Evolutionary conservation across 2,329 filamentous ascomycete species (phyloP), one percentile per base, ranked within the genome.

Genomic region (Arthrobotrys sphaeroides): DNA sequence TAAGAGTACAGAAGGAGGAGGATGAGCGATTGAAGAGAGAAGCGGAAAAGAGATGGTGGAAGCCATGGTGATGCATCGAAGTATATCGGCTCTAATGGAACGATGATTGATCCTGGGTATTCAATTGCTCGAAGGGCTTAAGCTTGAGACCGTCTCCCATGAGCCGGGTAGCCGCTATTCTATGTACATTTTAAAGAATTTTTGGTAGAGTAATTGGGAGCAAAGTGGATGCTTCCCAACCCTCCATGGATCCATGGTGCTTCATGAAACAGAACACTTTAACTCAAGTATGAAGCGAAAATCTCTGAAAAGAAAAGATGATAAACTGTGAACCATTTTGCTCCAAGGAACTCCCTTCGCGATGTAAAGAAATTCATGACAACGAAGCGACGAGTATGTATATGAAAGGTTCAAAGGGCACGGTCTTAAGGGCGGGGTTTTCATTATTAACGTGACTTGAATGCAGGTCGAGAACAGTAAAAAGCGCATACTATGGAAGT

Each of bases 1-100:
- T 82, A 68, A 80, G 80, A 60, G 78, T 80, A n/a, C 80, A 80
- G 12, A 81, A 81, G 47, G 82, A 83, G 67, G 81, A 81, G 42
- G 79, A 78, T 49, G 73, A 77, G 49, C 69, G 64, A 42, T 49
- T 45, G 12, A 65, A 47, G 28, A 47, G 49, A 20, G 77, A 79
- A 40, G 78, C 77, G 18, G 70, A 69, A 66, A 77, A 70, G 53
- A 70, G 62, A 43, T 79, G 78, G 79, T 79, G 78, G 76, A 79
- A 73, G 26, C 69, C 77, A 49, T 80, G 78, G 79, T 77, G 57
- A 76, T 47, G 20, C 13, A 22, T 55, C 40, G 28, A 24, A 22
- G 10, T 20, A 33, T 22, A 10, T 13, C 18, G 18, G n/a, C n/a
- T n/a, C n/a, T n/a, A n/a, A 31, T 36, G 3, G 18, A 20, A 49